Evolutionary conservation across 495 filamentous ascomycete species (phyloP).

Genomic region (Bathelium albidoporum): DNA sequence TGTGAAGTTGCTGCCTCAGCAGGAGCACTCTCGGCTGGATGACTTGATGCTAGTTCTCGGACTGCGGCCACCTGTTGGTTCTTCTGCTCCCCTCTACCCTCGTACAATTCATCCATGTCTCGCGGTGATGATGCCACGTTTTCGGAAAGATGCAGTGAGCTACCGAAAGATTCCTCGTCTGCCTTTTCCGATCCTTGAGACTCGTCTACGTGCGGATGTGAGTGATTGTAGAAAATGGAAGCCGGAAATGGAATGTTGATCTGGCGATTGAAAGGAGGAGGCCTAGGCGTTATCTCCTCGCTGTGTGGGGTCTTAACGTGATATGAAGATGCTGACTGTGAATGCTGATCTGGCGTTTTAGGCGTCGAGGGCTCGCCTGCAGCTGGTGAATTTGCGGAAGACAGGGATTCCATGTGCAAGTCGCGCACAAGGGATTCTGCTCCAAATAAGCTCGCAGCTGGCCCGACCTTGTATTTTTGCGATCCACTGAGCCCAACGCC

Average conservation of each 20-base stretch:
- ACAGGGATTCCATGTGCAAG: conserved; percentile 54
- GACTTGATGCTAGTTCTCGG: neutral
- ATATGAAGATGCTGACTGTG: conserved; percentile 10
- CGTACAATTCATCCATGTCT: neutral
- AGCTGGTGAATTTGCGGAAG: conserved; percentile 21
- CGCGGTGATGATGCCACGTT: neutral
- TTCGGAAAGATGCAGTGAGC: neutral
- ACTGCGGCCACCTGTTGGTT: neutral
- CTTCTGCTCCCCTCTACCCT: neutral
- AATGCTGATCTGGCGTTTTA: conserved; percentile 25
- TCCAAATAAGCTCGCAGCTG: conserved; percentile 51
- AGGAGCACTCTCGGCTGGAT: neutral
- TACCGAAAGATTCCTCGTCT: neutral
- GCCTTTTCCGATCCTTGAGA: conserved; percentile 10
- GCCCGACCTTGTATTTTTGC: conserved; percentile 32
- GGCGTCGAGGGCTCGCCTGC: conserved; percentile 26
- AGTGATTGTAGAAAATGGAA: conserved; percentile 29
- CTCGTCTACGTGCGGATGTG: conserved; percentile 27
- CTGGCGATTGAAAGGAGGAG: conserved; percentile 25
- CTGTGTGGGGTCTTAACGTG: neutral
- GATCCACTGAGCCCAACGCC: conserved; percentile 5
- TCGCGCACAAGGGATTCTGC: conserved; percentile 58
- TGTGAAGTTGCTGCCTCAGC: conserved; percentile 6
- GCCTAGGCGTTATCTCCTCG: conserved; percentile 20
- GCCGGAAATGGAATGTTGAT: conserved; percentile 28